Conservation (phyloP, 805 yeast genomes). For the Candida tammaniensis region DNA sequence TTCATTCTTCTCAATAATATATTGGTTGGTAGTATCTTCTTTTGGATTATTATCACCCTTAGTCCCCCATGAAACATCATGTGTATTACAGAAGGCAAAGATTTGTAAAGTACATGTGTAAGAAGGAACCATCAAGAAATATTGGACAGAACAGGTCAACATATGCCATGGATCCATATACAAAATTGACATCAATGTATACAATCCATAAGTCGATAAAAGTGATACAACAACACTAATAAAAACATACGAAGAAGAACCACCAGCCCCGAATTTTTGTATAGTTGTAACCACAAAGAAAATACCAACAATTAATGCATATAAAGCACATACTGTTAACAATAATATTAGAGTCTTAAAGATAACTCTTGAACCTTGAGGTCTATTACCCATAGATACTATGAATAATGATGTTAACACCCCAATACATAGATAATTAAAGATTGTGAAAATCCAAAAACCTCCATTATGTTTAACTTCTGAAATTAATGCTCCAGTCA, state of each 20-base stretch:
- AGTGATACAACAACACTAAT: slow-evolving; percentile 80
- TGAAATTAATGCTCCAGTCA: slow-evolving; percentile 75
- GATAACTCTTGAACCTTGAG: slow-evolving; percentile 87
- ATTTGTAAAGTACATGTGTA: slow-evolving; percentile 91
- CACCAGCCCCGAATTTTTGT: slow-evolving; percentile 38
- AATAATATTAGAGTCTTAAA: slow-evolving; percentile 72
- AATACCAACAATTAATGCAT: slow-evolving; percentile 79
- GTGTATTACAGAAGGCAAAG: slow-evolving; percentile 96
- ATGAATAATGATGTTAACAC: slow-evolving; percentile 85
- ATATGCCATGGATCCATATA: slow-evolving; percentile 98
- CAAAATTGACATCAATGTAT: slow-evolving; percentile 73
- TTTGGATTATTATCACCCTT: slow-evolving; percentile 81
- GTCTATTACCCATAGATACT: slow-evolving; percentile 94
- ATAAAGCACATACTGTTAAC: slow-evolving; percentile 74
- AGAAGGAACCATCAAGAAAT: slow-evolving; percentile 85
- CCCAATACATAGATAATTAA: slow-evolving; percentile 82
- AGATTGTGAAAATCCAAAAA: slow-evolving; percentile 73
- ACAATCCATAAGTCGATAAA: slow-evolving; percentile 88
- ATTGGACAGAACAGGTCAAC: slow-evolving; percentile 80
- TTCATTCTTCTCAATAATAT: slow-evolving; percentile 75
- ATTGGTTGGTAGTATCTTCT: slow-evolving; percentile 69
- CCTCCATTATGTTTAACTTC: slow-evolving; percentile 44
- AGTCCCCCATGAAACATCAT: slow-evolving; percentile 99
- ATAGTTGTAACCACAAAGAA: slow-evolving; percentile 66
- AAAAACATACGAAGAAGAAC: slow-evolving; percentile 47